phyloP scores from a whole-genome alignment of 306 rosid genomes.

The Casuarina glauca region DNA sequence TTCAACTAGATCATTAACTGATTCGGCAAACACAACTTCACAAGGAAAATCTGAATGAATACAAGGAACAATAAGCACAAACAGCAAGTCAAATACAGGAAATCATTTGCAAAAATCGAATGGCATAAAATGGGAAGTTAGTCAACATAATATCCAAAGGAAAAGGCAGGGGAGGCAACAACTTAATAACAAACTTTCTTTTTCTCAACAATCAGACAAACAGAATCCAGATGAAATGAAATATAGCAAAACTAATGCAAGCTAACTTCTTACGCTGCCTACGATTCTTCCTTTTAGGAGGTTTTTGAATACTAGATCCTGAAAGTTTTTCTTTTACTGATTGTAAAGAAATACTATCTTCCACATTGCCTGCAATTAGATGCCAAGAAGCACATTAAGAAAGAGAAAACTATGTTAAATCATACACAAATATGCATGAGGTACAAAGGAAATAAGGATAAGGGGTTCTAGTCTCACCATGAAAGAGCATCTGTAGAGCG shows the following conservation, averaged over 20 bases:
- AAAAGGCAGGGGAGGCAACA: constrained; percentile 21
- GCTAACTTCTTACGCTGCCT: constrained; percentile 55
- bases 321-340: constrained; percentile 26
- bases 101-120: constrained; percentile 6
- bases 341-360: constrained; percentile 33
- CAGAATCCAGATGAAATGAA: constrained; percentile 1
- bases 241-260: constrained; percentile 13
- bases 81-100: constrained; percentile 25
- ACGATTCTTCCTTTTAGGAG: constrained; percentile 59
- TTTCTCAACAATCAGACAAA: neutral
- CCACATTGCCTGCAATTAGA: constrained; percentile 47
- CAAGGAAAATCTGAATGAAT: constrained; percentile 76
- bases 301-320: constrained; percentile 24
- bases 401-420: constrained; percentile 9
- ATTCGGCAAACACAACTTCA: constrained; percentile 56
- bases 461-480: constrained; percentile 48
- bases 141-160: constrained; percentile 12
- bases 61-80: constrained; percentile 27
- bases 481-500: constrained; percentile 53
- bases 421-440: constrained; percentile 1
- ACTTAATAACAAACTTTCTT: constrained; percentile 9
- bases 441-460: constrained; percentile 6
- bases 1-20: constrained; percentile 62
- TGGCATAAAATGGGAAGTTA: constrained; percentile 23
- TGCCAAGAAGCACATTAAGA: constrained; percentile 19